Evolutionary conservation across 2,329 filamentous ascomycete species (phyloP).

Genomic region (Gnomoniopsis smithogilvyi): DNA sequence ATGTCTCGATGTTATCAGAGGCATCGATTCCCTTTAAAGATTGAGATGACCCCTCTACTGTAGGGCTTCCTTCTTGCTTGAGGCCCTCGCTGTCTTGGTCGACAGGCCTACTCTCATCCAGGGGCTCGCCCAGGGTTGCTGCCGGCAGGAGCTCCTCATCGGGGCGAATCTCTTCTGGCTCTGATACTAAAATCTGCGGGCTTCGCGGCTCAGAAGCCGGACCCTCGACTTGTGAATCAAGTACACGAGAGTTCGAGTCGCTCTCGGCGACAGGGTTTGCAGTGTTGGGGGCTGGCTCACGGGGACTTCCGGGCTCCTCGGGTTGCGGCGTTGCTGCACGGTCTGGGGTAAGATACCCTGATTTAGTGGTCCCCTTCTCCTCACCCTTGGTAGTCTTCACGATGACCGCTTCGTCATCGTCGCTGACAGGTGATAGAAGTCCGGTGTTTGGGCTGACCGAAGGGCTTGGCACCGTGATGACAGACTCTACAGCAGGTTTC

Average conservation of each 20-base stretch:
- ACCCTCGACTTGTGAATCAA: neutral
- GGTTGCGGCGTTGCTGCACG: neutral
- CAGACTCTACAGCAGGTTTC: conserved; percentile 16
- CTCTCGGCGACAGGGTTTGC: neutral
- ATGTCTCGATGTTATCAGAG: neutral
- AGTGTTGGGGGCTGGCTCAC: conserved; percentile 9
- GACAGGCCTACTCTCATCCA: too few species aligned
- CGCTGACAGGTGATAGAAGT: conserved; percentile 26
- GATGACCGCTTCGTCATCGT: conserved; percentile 41
- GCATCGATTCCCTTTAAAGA: neutral
- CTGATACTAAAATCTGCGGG: conserved; percentile 9
- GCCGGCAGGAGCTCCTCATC: conserved; percentile 4
- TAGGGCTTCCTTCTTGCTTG: neutral
- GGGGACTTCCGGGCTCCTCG: conserved; percentile 3
- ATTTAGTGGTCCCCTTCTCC: conserved; percentile 2
- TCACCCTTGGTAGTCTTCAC: conserved; percentile 22
- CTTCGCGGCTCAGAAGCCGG: neutral
- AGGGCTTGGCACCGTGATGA: conserved; percentile 16
- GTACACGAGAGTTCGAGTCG: neutral
- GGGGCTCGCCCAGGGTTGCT: neutral
- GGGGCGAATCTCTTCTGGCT: conserved; percentile 1
- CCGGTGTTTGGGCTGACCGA: conserved; percentile 17
- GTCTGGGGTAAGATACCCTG: conserved; percentile 10
- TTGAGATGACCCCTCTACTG: neutral
- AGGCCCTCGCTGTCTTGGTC: neutral